Base-by-base conservation (phyloP, 2,329 filamentous ascomycete genomes). In the Alternaria atra region DNA sequence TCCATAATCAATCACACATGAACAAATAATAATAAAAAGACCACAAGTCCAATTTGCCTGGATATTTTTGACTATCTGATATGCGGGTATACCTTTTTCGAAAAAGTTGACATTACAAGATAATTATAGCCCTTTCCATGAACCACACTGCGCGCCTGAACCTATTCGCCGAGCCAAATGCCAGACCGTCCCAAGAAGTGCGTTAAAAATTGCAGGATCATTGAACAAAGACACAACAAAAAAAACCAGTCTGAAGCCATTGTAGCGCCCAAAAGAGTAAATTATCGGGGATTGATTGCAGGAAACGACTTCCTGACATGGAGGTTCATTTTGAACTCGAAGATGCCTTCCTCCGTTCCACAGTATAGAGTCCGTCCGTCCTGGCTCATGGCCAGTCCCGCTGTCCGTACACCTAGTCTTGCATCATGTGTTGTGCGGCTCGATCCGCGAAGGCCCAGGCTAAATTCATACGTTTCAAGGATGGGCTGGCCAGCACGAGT, bases 311-410 rank as follows among this genome's bases (percentile, higher is more conserved):
- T 91, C 61, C 91, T 84, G 58, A 81, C 83, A 50, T 86, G 82
- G 17, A 89, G 69, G 73, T 92, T 89, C 65, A 94, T 84, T 34
- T 84, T 85, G 69, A 92, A 87, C 78, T 93, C 90, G 71, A 92
- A 92, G 55, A 94, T 90, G 57, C 91, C 91, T 67, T 91, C 88
- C 73, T 92, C 89, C 34, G 80, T 82, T 5, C 80, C 81, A 35
- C 79, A 82, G 70, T 82, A 84, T 35, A 84, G 68, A 55, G 70
- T 82, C 20, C 80, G 69, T 8, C 82, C 82, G 68, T 84, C 82
- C 27, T 77, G 72, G 70, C 81, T 84, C 73, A 84, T 81, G 5
- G 82, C 82, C 54, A 84, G 65, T 5, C 83, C 83, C 6, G 82
- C 82, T 20, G 82, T 84, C 35, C 81, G 69, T 23, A 82, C 77